Evolutionary conservation across 1,284 basidiomycete genomes (phyloP).

Genomic region (Malassezia vespertilionis): DNA sequence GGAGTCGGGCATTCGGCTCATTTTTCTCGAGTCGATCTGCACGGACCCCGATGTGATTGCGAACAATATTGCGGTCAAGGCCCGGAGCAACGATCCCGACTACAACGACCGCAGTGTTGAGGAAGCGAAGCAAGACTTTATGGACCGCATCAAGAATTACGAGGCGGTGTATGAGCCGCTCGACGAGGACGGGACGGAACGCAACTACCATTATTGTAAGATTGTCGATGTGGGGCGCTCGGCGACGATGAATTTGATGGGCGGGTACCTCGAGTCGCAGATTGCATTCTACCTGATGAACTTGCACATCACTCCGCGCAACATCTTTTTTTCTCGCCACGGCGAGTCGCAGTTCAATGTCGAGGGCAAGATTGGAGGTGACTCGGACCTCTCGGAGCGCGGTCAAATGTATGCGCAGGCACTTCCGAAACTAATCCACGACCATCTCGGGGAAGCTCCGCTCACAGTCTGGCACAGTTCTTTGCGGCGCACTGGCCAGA

Average conservation of each 20-base stretch:
- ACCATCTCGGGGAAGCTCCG: constrained; percentile 78
- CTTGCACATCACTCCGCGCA: constrained; percentile 85
- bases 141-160: constrained; percentile 80
- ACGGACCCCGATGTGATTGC: constrained; percentile 88
- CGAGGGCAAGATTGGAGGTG: constrained; percentile 92
- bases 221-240: constrained; percentile 47
- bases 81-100: constrained; percentile 89
- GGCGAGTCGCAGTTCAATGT: constrained; percentile 97
- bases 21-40: constrained; percentile 90
- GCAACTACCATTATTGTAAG: constrained; percentile 52
- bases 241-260: constrained; percentile 41
- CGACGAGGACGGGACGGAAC: constrained; percentile 55
- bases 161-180: constrained; percentile 94
- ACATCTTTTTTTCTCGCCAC: constrained; percentile 92
- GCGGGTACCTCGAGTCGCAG: constrained; percentile 83
- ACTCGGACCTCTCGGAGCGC: constrained; percentile 70
- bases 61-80: constrained; percentile 89
- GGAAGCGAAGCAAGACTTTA: constrained; percentile 75
- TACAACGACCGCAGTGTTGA: constrained; percentile 80
- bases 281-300: constrained; percentile 99
- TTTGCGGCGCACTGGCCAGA: constrained; percentile 81
- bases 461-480: constrained; percentile 98
- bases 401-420: constrained; percentile 76
- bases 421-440: constrained; percentile 72
- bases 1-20: constrained; percentile 77